These are phyloP conservation scores for Carex scoparia DNA, from an alignment of 176 grass and related monocot species.

Conservation along the genomic window DNA sequence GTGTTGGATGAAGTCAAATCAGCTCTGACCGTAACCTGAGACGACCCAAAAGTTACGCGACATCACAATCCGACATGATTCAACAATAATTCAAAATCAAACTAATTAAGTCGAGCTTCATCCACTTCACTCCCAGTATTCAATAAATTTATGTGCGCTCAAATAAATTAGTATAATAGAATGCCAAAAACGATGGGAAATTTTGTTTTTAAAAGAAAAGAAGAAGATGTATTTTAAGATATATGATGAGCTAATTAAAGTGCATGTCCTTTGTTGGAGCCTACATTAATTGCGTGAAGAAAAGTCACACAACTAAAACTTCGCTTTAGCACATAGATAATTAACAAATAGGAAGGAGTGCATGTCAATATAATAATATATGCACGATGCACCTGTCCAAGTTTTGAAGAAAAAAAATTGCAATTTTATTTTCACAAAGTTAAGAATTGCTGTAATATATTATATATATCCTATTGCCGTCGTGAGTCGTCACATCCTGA, in stretches of 20 bases:
- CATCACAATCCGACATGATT: no score
- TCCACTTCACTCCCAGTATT: no score
- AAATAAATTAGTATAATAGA: background rate
- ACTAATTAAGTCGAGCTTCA: no score
- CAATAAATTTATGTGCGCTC: no score
- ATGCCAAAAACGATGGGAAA: no score
- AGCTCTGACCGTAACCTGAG: no score
- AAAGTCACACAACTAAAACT: background rate
- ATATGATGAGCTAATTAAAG: background rate
- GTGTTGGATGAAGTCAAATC: no score
- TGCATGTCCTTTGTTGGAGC: background rate
- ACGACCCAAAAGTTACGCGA: no score
- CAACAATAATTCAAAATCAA: no score
- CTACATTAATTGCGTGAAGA: background rate
- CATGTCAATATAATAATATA: no score
- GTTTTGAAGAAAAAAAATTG: background rate
- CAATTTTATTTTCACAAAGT: background rate
- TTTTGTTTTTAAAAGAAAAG: background rate
- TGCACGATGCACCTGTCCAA: background rate
- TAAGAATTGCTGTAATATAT: background rate
- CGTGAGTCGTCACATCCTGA: background rate
- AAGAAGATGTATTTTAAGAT: background rate
- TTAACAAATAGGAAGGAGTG: no score
- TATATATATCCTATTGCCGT: background rate
- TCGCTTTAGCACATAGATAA: background rate